Conservation (phyloP, 305 asterid genomes). For the Solanum hybrid region DNA sequence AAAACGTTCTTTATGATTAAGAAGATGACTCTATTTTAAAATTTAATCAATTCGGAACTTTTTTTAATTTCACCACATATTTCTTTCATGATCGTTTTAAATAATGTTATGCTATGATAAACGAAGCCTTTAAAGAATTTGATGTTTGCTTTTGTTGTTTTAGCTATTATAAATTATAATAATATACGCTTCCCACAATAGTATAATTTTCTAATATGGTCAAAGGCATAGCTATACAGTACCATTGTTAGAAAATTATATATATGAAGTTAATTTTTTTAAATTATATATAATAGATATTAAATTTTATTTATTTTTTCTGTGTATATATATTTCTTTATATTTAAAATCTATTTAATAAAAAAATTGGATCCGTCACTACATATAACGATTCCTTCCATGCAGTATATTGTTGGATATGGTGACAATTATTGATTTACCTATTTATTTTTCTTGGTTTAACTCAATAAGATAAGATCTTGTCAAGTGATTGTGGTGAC, state of each 20-base stretch:
- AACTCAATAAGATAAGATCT: background rate
- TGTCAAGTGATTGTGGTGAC: background rate
- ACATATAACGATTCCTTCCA: background rate
- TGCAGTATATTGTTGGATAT: background rate
- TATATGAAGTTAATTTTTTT: no score
- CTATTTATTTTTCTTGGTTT: background rate
- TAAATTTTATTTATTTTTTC: no score
- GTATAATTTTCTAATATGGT: background rate
- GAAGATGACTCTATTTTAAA: rapidly evolving
- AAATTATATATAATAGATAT: no score
- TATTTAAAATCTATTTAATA: background rate
- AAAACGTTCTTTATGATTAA: no score
- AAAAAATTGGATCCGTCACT: rapidly evolving
- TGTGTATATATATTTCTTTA: no score
- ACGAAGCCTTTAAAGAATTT: background rate
- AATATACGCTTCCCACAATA: background rate
- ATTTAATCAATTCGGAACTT: no score
- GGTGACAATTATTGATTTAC: background rate
- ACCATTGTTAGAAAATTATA: background rate
- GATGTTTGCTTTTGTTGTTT: background rate
- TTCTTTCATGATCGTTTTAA: background rate
- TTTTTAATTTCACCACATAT: background rate
- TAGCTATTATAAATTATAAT: no score
- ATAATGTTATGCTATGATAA: no score
- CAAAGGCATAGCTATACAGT: background rate